phyloP scores from a whole-genome alignment of 2,329 filamentous ascomycete genomes.

The Madurella mycetomatis region DNA sequence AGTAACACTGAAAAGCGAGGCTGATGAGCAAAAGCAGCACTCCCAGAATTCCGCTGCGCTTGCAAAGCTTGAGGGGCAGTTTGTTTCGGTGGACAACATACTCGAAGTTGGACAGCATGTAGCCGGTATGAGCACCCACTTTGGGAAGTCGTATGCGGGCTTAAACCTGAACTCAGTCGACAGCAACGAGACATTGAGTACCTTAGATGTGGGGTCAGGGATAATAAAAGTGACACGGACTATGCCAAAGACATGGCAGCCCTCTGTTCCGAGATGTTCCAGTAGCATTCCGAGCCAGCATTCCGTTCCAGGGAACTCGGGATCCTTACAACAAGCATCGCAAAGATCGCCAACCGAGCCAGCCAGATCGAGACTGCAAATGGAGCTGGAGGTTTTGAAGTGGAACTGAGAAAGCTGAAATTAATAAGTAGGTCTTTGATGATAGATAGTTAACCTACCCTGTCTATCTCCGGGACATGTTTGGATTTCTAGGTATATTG shows the following conservation, averaged over 20 bases:
- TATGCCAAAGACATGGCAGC: slow-evolving; percentile 30
- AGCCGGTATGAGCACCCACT: slow-evolving; percentile 13
- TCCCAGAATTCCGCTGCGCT: slow-evolving; percentile 18
- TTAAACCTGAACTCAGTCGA: slow-evolving; percentile 26
- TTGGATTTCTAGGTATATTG: neutral
- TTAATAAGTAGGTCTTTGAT: slow-evolving; percentile 7
- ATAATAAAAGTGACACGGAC: slow-evolving; percentile 24
- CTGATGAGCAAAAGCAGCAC: slow-evolving; percentile 20
- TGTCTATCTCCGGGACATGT: neutral
- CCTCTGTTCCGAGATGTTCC: slow-evolving; percentile 32
- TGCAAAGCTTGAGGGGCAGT: slow-evolving; percentile 23
- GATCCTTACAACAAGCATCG: slow-evolving; percentile 37
- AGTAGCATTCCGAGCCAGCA: slow-evolving; percentile 9
- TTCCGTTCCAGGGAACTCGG: slow-evolving; percentile 35
- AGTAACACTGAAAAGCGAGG: slow-evolving; percentile 26
- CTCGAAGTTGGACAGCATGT: no score
- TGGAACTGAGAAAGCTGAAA: slow-evolving; percentile 34
- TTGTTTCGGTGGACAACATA: slow-evolving; percentile 22
- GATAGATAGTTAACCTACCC: neutral
- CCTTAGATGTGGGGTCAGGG: slow-evolving; percentile 21
- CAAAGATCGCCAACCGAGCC: slow-evolving; percentile 36
- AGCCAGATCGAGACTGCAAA: slow-evolving; percentile 40
- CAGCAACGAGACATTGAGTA: slow-evolving; percentile 25
- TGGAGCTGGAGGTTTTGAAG: slow-evolving; percentile 40
- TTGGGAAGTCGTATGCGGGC: slow-evolving; percentile 25